Evolutionary conservation across 2,329 filamentous ascomycete species (phyloP), one percentile per base, ranked within the genome.

Genomic region (Venturia aucupariae): DNA sequence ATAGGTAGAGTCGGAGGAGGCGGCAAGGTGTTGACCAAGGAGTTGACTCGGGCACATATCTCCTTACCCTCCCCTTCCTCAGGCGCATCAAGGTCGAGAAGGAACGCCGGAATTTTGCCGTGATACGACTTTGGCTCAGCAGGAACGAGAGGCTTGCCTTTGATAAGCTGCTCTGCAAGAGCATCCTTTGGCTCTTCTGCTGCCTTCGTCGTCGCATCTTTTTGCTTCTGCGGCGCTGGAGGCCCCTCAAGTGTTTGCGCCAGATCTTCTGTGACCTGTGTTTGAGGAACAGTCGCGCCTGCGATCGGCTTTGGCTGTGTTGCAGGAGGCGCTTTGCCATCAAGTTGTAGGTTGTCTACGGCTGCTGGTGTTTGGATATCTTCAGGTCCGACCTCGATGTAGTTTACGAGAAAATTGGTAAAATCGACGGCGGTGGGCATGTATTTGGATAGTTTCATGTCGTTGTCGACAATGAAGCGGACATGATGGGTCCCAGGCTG

Each of bases 351-450:
- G 24, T 32, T 42, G 2, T 22, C 61, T 32, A 30, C 51, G 42
- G 42, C 24, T 32, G 44, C 54, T 41, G 35, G 70, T 67, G 42
- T 66, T 66, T 46, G 69, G 65, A 39, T 76, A 71, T 92, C 88
- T 64, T 92, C 88, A 42, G 90, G 86, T 70, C 84, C 90, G 67
- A 97, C 90, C 78, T 99, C 94, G 72, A 99, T 90, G 74, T 97
- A 99, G 77, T 99, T 99, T 76, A 99, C 93, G 22, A 99, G 82
- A 73, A 96, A 96, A 78, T 97, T 97, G 68, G 92, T 95, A 75
- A 95, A 97, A 75, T 99, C 94, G 65, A 99, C 94, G 1, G 94
- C 96, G 0, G 94, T 97, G 17, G 94, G 93, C 64, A 97, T 81
- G 68, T 89, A 86, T 66, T 90, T 86, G 19, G 91, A 94, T 17